A percentile compares a stretch with the other conserved stretches of the same genome.
Evolutionary conservation across 108 stramenopile genomes (phyloP).

Genomic region (Fragilaria crotonensis): DNA sequence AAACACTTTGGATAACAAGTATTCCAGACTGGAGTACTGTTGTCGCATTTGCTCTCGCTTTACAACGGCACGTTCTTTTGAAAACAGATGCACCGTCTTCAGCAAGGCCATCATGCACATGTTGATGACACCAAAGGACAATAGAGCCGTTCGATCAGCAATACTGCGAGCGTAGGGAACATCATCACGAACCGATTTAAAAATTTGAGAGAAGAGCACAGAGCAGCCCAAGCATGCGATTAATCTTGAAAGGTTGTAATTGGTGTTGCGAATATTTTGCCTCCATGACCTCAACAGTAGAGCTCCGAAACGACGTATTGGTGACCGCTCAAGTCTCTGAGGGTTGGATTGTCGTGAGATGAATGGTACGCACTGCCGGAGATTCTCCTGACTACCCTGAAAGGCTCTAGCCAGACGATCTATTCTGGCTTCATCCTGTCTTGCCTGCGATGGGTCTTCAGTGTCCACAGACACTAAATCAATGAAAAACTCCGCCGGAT

Average conservation of each 20-base stretch:
- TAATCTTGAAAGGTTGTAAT: slow-evolving; percentile 47
- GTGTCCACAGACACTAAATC: slow-evolving; percentile 74
- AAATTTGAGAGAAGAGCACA: slow-evolving; percentile 53
- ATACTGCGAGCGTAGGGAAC: slow-evolving; percentile 54
- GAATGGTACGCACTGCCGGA: too few species aligned
- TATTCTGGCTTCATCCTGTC: slow-evolving; percentile 45
- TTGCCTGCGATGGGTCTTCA: slow-evolving; percentile 44
- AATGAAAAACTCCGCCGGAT: slow-evolving; percentile 81
- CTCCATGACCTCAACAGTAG: slow-evolving; percentile 65
- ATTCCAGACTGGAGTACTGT: slow-evolving; percentile 69
- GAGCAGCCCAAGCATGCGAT: slow-evolving; percentile 47
- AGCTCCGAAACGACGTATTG: slow-evolving; percentile 41
- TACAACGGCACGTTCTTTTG: slow-evolving; percentile 68
- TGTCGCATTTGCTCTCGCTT: slow-evolving; percentile 63
- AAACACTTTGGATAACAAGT: slow-evolving; percentile 72
- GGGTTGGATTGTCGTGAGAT: too few species aligned
- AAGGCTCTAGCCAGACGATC: slow-evolving; percentile 27
- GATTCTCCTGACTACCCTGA: too few species aligned
- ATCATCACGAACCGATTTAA: slow-evolving; percentile 43
- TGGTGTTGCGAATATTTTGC: slow-evolving; percentile 64
- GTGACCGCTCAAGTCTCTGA: too few species aligned
- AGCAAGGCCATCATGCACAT: slow-evolving; percentile 71
- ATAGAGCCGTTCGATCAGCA: slow-evolving; percentile 73
- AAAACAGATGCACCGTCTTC: slow-evolving; percentile 77
- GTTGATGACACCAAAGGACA: slow-evolving; percentile 72